Base-by-base conservation (phyloP, 768 basidiomycete genomes). In the Lactarius quietus region DNA sequence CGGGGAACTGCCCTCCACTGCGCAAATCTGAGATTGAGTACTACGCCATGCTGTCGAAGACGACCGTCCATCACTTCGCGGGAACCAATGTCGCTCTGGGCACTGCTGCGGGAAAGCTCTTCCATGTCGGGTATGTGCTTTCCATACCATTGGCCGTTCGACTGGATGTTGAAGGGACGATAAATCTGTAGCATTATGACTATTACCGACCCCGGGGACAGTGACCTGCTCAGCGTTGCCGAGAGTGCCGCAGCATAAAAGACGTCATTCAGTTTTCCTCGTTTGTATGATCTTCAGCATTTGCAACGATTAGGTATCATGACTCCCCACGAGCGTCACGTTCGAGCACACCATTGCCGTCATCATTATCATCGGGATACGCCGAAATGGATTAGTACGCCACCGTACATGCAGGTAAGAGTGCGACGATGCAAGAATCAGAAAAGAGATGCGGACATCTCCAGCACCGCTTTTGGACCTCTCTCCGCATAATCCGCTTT, bases 1-100 rank as follows among this genome's bases (percentile, higher is more conserved):
- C 96, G 74, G 95, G 94, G 72, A 99, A 99, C 83, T 97, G 95
- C 82, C 97, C 97, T 64, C 97, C 97, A 68, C 87, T 99, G 68
- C 93, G 97, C 79, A 97, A 97, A 79, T 98, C 96, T 67, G 97
- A 99, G 84, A 85, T 99, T 65, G 97, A 99, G 83, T 99, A 98
- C 84, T 99, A 98, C 77, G 97, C 95, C 81, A 97, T 97, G 95
- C 85, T 99, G 76, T 97, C 95, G 71, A 99, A 99, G 84, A 98
- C 96, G 64, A 87, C 92, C 64, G 96, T 98, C 63, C 97, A 98
- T 81, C 95, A 98, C 82, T 99, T 97, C 78, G 83, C 87, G 69
- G 97, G 97, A 69, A 95, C 95, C 69, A 99, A 99, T 76, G 94
- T 98, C 72, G 92, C 96, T 66, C 90, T 99, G 70, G 97, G 97